phyloP scores from a whole-genome alignment of 2,329 filamentous ascomycete species.

The Xylaria sp. region DNA sequence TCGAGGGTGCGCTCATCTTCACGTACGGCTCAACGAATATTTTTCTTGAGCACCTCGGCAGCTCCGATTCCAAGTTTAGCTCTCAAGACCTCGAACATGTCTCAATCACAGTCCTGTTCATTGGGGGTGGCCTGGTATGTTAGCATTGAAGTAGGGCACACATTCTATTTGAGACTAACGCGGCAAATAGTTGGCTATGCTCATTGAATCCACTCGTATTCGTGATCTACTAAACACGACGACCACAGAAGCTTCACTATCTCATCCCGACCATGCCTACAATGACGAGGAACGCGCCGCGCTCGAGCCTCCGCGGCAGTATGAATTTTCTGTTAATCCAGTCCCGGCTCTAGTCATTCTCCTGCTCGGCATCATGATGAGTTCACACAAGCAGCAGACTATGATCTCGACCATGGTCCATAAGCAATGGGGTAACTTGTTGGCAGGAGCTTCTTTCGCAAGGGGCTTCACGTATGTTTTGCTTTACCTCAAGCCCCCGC shows the following conservation, averaged over 20 bases:
- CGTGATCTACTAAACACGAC: constrained; percentile 73
- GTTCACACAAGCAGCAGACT: constrained; percentile 84
- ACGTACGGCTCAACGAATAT: constrained; percentile 90
- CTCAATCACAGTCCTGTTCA: constrained; percentile 92
- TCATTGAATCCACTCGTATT: constrained; percentile 79
- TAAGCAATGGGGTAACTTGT: constrained; percentile 89
- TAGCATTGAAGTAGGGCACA: background rate
- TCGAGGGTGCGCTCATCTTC: constrained; percentile 90
- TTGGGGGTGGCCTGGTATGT: constrained; percentile 87
- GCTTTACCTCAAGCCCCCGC: constrained; percentile 82
- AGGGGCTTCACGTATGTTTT: constrained; percentile 83
- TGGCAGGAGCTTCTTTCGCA: constrained; percentile 83
- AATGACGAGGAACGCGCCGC: constrained; percentile 60
- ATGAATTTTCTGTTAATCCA: constrained; percentile 84
- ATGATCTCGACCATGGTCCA: constrained; percentile 94
- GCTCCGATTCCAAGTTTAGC: constrained; percentile 76
- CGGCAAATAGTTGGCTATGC: constrained; percentile 64
- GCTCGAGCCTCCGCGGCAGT: constrained; percentile 71
- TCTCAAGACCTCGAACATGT: constrained; percentile 89
- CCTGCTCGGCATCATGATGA: constrained; percentile 93
- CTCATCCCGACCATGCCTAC: constrained; percentile 49
- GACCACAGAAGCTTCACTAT: constrained; percentile 53
- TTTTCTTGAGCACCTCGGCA: constrained; percentile 88
- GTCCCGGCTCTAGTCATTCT: constrained; percentile 89
- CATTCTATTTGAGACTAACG: constrained; percentile 18